Evolutionary conservation across 495 filamentous ascomycete genomes (phyloP).

Genomic region (Podospora pseudocomata): DNA sequence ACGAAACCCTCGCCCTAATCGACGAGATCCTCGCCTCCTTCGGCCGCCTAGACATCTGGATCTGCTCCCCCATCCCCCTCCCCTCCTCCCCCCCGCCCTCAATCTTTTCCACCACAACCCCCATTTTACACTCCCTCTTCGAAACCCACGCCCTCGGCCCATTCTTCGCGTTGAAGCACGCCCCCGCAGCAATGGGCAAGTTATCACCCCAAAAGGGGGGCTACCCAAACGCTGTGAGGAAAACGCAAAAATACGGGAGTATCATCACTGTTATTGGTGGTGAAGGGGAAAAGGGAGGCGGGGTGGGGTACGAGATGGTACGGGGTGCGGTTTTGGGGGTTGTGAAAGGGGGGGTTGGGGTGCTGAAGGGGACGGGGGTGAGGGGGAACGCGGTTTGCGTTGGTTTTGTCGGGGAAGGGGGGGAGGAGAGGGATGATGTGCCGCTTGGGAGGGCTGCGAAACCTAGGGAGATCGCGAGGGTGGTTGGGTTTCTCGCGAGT

Average conservation of each 20-base stretch:
- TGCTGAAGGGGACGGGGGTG: slow-evolving; percentile 56
- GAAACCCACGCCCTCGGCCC: slow-evolving; percentile 56
- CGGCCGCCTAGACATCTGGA: slow-evolving; percentile 59
- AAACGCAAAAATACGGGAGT: slow-evolving; percentile 54
- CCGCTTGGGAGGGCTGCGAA: slow-evolving; percentile 29
- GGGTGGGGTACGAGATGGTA: slow-evolving; percentile 55
- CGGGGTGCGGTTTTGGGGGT: slow-evolving; percentile 58
- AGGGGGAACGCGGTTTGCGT: slow-evolving; percentile 58
- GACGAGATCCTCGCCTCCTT: slow-evolving; percentile 59
- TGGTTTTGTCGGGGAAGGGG: slow-evolving; percentile 57
- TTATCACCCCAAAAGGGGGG: slow-evolving; percentile 43
- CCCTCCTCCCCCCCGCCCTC: slow-evolving; percentile 49
- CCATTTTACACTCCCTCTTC: slow-evolving; percentile 52
- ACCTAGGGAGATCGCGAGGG: slow-evolving; percentile 54
- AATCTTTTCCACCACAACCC: slow-evolving; percentile 51
- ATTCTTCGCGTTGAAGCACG: slow-evolving; percentile 61
- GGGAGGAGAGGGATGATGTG: slow-evolving; percentile 45
- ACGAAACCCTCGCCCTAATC: slow-evolving; percentile 56
- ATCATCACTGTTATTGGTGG: slow-evolving; percentile 36
- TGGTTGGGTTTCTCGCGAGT: slow-evolving; percentile 56
- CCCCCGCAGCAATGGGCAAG: slow-evolving; percentile 60
- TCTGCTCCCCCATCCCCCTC: slow-evolving; percentile 49
- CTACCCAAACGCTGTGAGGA: slow-evolving; percentile 59
- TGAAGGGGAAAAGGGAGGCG: slow-evolving; percentile 50
- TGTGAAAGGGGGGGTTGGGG: slow-evolving; percentile 54